These are phyloP conservation scores for Fonsecaea nubica DNA, from an alignment of 2,329 filamentous ascomycete species.

Conservation along the genomic window DNA sequence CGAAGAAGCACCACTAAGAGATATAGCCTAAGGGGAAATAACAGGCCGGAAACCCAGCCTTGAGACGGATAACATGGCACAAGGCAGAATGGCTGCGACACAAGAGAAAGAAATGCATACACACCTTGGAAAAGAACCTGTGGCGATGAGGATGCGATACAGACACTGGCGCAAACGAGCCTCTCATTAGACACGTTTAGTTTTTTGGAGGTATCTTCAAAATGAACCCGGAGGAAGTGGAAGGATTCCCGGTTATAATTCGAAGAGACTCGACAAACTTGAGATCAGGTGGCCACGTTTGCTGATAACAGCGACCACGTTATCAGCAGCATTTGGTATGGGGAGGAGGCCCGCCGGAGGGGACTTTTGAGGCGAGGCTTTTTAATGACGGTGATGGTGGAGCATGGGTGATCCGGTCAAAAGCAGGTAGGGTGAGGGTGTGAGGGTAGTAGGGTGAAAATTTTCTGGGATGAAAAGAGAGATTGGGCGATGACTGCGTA, in stretches of 20 bases:
- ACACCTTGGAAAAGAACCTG: background rate
- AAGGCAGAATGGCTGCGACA: background rate
- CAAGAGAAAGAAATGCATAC: background rate
- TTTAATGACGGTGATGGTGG: slow-evolving; percentile 9
- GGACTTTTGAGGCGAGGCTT: slow-evolving; percentile 7
- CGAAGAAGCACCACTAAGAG: background rate
- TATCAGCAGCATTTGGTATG: slow-evolving; percentile 18
- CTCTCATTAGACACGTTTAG: background rate
- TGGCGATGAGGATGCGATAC: background rate
- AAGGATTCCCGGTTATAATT: background rate
- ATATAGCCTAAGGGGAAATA: background rate
- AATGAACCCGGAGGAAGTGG: background rate
- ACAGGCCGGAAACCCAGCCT: background rate
- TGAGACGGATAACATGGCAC: background rate
- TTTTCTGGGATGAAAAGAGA: background rate
- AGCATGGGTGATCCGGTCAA: slow-evolving; percentile 1
- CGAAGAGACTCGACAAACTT: background rate
- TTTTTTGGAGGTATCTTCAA: background rate
- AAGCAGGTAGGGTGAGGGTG: background rate
- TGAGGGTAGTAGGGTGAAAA: background rate
- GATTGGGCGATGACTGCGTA: background rate
- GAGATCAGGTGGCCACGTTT: slow-evolving; percentile 5
- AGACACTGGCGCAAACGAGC: background rate
- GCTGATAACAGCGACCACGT: slow-evolving; percentile 17
- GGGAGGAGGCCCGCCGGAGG: slow-evolving; percentile 10